A percentile compares a stretch with the other conserved stretches of the same genome.
These are phyloP conservation scores for Pythium brachiatum DNA, from an alignment of 352 stramenopile genomes.

Conservation along the genomic window DNA sequence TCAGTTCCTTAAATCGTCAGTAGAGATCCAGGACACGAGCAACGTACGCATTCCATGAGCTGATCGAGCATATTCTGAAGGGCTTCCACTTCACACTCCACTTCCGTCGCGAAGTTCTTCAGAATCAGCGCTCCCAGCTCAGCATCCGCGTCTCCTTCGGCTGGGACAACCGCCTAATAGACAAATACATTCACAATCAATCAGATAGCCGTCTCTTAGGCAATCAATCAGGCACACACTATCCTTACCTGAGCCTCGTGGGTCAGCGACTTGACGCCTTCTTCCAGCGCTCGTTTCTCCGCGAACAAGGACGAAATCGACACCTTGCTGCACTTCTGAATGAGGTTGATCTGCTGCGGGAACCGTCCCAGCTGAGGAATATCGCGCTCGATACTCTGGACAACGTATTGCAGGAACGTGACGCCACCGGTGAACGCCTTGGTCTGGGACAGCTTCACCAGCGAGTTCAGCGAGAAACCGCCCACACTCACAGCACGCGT, in stretches of 20 bases:
- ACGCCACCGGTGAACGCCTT: constrained; percentile 82
- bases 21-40: neutral
- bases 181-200: neutral
- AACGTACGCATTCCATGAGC: constrained; percentile 53
- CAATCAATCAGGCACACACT: neutral
- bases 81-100: constrained; percentile 53
- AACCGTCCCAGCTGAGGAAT: constrained; percentile 71
- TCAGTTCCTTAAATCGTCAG: neutral
- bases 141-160: constrained; percentile 20
- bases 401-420: constrained; percentile 85
- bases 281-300: constrained; percentile 73
- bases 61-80: constrained; percentile 51
- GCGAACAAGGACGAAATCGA: constrained; percentile 55
- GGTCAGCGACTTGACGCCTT: constrained; percentile 51
- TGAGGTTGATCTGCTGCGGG: constrained; percentile 73
- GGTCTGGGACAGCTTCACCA: constrained; percentile 86
- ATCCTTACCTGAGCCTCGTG: constrained; percentile 41
- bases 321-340: constrained; percentile 73
- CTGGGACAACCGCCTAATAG: constrained; percentile 22
- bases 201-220: too few relatives aligned
- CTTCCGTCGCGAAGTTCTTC: constrained; percentile 56
- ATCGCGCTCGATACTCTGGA: constrained; percentile 82
- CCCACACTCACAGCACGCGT: constrained; percentile 38
- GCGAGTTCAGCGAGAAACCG: constrained; percentile 72
- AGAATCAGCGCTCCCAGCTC: constrained; percentile 50